These are phyloP conservation scores for Populus nigra DNA, from an alignment of 345 rosid genomes.

Conservation along the genomic window DNA sequence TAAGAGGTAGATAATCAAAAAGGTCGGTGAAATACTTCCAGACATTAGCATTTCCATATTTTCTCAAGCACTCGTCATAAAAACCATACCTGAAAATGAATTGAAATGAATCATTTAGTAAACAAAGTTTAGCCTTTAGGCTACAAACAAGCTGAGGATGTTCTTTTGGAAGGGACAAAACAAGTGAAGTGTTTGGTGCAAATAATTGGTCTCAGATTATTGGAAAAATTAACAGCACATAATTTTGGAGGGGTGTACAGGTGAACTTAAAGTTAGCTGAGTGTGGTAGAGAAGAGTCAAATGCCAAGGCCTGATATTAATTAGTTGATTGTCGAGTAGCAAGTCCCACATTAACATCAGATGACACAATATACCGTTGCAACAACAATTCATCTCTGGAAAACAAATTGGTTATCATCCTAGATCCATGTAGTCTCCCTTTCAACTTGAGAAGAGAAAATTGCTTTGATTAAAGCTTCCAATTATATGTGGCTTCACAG, in stretches of 20 bases:
- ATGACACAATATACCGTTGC: background rate
- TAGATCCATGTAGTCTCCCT: background rate
- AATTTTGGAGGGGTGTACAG: background rate
- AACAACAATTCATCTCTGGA: background rate
- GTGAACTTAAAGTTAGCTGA: background rate
- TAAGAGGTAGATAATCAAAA: slow-evolving; percentile 86
- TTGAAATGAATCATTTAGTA: slow-evolving; percentile 1
- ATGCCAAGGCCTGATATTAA: background rate
- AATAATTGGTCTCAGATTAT: background rate
- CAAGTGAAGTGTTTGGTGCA: background rate
- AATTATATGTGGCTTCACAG: background rate
- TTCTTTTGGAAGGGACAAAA: background rate
- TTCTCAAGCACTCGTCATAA: slow-evolving; percentile 91
- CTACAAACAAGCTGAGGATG: background rate
- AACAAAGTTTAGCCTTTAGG: background rate
- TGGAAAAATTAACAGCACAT: background rate
- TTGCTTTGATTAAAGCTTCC: background rate
- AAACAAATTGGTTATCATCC: background rate
- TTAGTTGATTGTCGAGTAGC: background rate
- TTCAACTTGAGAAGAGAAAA: background rate
- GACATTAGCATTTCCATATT: slow-evolving; percentile 94
- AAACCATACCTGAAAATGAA: slow-evolving; percentile 74
- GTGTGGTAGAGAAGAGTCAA: background rate
- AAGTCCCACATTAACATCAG: background rate
- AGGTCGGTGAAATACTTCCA: slow-evolving; percentile 93